Conservation (phyloP, 768 basidiomycete species). For the Boletus sensibilis region DNA sequence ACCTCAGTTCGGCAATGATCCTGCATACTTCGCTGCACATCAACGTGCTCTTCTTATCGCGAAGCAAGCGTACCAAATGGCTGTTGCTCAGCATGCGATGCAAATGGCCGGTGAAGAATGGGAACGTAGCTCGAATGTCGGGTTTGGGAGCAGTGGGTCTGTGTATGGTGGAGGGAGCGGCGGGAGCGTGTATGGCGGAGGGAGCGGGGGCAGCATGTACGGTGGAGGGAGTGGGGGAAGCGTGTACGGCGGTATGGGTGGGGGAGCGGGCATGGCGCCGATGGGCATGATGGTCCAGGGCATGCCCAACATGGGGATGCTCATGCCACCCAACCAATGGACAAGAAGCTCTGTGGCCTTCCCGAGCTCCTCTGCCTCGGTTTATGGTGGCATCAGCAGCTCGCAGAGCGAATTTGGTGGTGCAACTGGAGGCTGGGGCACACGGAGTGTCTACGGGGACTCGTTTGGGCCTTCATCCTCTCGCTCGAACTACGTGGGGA, state of each 20-base stretch:
- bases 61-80: conserved; percentile 88
- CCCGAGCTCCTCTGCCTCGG: conserved; percentile 47
- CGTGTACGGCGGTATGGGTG: conserved; percentile 43
- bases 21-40: conserved; percentile 66
- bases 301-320: conserved; percentile 39
- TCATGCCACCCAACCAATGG: conserved; percentile 40
- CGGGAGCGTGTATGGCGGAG: conserved; percentile 49
- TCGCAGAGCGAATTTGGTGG: conserved; percentile 68
- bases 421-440: conserved; percentile 45
- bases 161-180: conserved; percentile 39
- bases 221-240: conserved; percentile 41
- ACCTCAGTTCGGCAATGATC: conserved; percentile 47
- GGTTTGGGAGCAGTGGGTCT: conserved; percentile 39
- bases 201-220: conserved; percentile 33
- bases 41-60: conserved; percentile 86
- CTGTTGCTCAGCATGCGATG: conserved; percentile 89
- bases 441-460: conserved; percentile 73
- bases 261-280: conserved; percentile 33
- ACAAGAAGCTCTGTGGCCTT: conserved; percentile 48
- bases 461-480: conserved; percentile 45
- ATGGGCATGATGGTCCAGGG: conserved; percentile 47
- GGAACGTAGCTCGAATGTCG: conserved; percentile 71
- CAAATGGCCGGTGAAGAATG: conserved; percentile 87
- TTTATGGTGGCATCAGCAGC: conserved; percentile 54
- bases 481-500: conserved; percentile 5